A percentile compares a stretch with the other conserved stretches of the same genome.
These are phyloP conservation scores for Xanthoceras sorbifolium DNA, from an alignment of 345 rosid species.

Conservation along the genomic window DNA sequence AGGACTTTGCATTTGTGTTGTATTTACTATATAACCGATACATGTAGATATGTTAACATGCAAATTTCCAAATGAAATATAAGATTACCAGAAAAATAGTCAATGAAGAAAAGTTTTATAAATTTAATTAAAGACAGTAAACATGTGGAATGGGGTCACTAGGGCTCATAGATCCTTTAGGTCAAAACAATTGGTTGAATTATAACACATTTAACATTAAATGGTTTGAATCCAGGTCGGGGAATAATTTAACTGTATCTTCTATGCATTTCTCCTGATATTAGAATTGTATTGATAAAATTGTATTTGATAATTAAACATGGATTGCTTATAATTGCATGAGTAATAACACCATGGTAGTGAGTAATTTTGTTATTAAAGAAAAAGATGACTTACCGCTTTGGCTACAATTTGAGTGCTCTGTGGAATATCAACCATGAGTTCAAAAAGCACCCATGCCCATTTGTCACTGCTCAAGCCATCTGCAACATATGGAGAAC, in stretches of 20 bases:
- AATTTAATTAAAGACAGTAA: neutral
- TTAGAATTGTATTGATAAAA: neutral
- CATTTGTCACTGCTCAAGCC: slow-evolving; percentile 73
- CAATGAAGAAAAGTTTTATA: neutral
- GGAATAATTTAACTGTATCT: neutral
- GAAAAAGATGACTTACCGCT: slow-evolving; percentile 59
- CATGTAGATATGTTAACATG: too few relatives aligned
- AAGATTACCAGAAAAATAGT: neutral
- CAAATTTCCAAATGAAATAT: neutral
- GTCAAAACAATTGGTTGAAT: neutral
- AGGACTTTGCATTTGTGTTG: too few relatives aligned
- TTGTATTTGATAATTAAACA: neutral
- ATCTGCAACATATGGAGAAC: slow-evolving; percentile 59
- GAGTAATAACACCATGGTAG: too few relatives aligned
- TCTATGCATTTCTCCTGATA: neutral
- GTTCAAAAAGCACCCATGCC: slow-evolving; percentile 96
- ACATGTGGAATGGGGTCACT: neutral
- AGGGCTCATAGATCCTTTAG: neutral
- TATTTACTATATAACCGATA: neutral
- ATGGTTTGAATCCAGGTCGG: neutral
- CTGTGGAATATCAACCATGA: slow-evolving; percentile 52
- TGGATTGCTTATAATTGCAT: neutral
- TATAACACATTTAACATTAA: neutral
- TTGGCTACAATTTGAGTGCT: slow-evolving; percentile 74
- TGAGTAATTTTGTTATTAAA: neutral